Base-by-base conservation (phyloP, 805 yeast species). In the Peterozyma xylosa region DNA sequence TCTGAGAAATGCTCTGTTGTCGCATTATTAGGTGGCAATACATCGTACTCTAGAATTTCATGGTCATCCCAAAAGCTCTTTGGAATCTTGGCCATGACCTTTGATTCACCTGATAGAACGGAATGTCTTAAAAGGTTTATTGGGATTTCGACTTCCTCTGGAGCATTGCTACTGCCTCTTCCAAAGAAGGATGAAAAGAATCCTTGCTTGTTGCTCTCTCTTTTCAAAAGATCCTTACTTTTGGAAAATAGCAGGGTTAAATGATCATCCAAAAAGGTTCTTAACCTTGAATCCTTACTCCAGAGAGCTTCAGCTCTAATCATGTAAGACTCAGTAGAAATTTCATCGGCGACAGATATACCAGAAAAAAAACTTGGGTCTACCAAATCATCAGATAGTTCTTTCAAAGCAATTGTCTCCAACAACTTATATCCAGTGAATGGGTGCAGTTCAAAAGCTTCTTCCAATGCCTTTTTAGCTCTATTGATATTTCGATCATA, bases 81-180 rank as follows among this genome's bases (percentile, higher is more conserved):
- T 1, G 95, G 95, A 18, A 84, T 67, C 50, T 76, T 74, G 1
- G 86, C 86, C 84, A 85, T 78, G 1, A 82, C 71, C 36, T 77
- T 72, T 18, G 77, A 78, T 57, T 84, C 93, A 14, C 84, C 86
- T 0, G 89, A 80, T 36, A 85, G 60, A 30, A 85, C 70, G 2
- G 80, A 82, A 59, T 83, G 82, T 45, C 95, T 68, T 11, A 84
- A 52, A 46, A 86, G 65, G 53, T 82, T 84, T 4, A 62, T 54
- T 1, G 91, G 89, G 0, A 82, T 66, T 32, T 32, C 34, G 5
- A 13, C 15, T 9, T 32, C 14, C 15, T 32, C 9, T 13, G 13
- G 14, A 4, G 42, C n/a, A 11, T 5, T 32, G 17, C n/a, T 32
- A 18, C 17, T 32, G 11, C 30, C 43, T 29, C 36, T 37, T 9